Conservation (phyloP, 192 early-diverging fungal species). For the Chytriomyces hyalinus region DNA sequence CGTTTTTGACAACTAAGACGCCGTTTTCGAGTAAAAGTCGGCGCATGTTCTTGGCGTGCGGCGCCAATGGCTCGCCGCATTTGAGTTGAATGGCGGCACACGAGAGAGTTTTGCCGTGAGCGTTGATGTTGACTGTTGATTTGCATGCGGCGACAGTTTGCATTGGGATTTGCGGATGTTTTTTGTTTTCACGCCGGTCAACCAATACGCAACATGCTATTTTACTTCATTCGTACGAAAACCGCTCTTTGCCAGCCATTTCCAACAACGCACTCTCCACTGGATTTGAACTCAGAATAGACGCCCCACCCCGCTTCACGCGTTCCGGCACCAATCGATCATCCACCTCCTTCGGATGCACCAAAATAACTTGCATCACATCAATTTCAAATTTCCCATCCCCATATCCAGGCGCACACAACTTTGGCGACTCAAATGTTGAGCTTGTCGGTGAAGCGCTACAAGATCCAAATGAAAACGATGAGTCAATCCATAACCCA, state of each 20-base stretch:
- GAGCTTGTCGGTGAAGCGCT: not conserved
- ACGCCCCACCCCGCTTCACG: slow-evolving; percentile 3
- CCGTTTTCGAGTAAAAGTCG: too few species aligned
- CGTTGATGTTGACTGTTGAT: too few species aligned
- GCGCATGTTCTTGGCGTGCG: too few species aligned
- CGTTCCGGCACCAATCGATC: slow-evolving; percentile 20
- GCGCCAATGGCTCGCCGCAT: too few species aligned
- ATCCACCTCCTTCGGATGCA: slow-evolving; percentile 25
- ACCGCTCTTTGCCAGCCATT: slow-evolving; percentile 27
- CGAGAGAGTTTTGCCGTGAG: too few species aligned
- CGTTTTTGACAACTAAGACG: too few species aligned
- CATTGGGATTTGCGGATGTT: too few species aligned
- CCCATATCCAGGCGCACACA: not conserved
- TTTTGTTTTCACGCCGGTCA: too few species aligned
- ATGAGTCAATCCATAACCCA: slow-evolving; percentile 21
- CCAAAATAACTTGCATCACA: slow-evolving; percentile 8
- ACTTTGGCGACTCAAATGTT: not conserved
- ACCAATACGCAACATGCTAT: too few species aligned
- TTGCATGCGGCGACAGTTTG: too few species aligned
- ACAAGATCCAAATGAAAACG: slow-evolving; percentile 1
- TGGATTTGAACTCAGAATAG: slow-evolving; percentile 12
- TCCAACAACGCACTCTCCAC: slow-evolving; percentile 32
- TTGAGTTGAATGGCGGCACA: too few species aligned
- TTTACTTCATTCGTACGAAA: not conserved
- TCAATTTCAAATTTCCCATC: slow-evolving; percentile 10